Evolutionary conservation across 352 stramenopile genomes (phyloP), one percentile per base, ranked within the genome.

Genomic region (Stramenopiles sp.): DNA sequence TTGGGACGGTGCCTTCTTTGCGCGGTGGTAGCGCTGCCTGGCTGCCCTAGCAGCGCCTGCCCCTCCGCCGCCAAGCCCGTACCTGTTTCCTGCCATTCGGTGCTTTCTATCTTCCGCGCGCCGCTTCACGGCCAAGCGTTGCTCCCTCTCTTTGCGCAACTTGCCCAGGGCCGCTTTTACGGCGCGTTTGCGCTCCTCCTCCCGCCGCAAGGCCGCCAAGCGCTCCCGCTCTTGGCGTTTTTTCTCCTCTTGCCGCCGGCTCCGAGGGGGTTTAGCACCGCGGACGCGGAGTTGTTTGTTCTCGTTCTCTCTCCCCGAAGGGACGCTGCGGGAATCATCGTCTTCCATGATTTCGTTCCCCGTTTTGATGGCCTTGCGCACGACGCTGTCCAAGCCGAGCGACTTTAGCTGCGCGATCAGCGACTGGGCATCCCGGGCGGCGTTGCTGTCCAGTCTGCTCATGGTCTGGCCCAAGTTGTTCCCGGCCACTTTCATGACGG

Each of bases 111-210:
- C n/a, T n/a, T n/a, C n/a, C n/a, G n/a, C n/a, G n/a, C n/a, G n/a
- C n/a, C n/a, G n/a, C n/a, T n/a, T n/a, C n/a, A n/a, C n/a, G n/a
- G n/a, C n/a, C n/a, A n/a, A n/a, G n/a, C 80, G 69, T 25, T 32
- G 30, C 12, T 77, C 68, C 25, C 81, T 63, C 53, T 86, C 82
- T 43, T 76, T 48, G 0, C 80, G 71, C 0, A 86, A 76, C n/a
- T 79, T 80, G 30, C 75, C 78, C 34, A 86, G 75, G 37, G 82
- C 82, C 1, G 74, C 36, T 76, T 86, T 81, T 2, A 86, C 82
- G 37, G 80, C 79, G 35, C 76, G 76, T 33, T 79, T 77, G 1
- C 81, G 68, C 31, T 86, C 82, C 68, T 85, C 77, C 68, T 86
- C 82, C 4, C 83, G 63, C 18, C 76, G 76, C 4, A 86, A 79